Evolutionary conservation across 208 protist species (phyloP), one percentile per base, ranked within the genome.

Genomic region (Jaenimonas drosophilae): DNA sequence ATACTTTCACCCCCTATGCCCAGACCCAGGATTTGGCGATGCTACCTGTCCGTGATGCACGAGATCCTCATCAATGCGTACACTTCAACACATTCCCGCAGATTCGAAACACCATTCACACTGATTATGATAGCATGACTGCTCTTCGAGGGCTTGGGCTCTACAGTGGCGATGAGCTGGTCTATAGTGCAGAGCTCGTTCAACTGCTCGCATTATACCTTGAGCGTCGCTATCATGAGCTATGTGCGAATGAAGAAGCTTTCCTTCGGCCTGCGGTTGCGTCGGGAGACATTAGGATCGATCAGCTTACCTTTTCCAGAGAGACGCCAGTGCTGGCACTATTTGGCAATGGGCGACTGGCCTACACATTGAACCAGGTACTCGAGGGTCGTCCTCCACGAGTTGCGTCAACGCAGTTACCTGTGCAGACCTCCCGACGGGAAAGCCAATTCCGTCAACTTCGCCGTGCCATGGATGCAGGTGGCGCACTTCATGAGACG

Each of bases 281-380:
- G 5, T 5, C 39, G 16, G 32, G n/a, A 19, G 37, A 24, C 12
- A n/a, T n/a, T n/a, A n/a, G n/a, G n/a, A n/a, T n/a, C n/a, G n/a
- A n/a, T n/a, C n/a, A n/a, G n/a, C 39, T 42, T 4, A 47, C 57
- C 17, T 76, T 68, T 43, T 49, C 68, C 3, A 7, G 38, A 3
- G 63, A 69, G 23, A 70, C 70, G 5, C 76, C 80, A 1, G 55
- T 89, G 3, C 27, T 89, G 23, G 66, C 46, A 38, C 67, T 80
- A 47, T 90, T 90, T 28, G 71, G 68, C 23, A 82, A 84, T 54
- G 81, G 81, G 0, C 73, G 81, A 0, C 55, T 90, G 12, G 59
- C 76, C 2, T 80, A 61, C 51, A 41, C 66, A 28, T 54, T 90
- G 3, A 74, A 83, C 46, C 61, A 76, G 21, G 64, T 50, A 3